Base-by-base conservation (phyloP, 2,329 filamentous ascomycete species). In the Cladosporium sp. region DNA sequence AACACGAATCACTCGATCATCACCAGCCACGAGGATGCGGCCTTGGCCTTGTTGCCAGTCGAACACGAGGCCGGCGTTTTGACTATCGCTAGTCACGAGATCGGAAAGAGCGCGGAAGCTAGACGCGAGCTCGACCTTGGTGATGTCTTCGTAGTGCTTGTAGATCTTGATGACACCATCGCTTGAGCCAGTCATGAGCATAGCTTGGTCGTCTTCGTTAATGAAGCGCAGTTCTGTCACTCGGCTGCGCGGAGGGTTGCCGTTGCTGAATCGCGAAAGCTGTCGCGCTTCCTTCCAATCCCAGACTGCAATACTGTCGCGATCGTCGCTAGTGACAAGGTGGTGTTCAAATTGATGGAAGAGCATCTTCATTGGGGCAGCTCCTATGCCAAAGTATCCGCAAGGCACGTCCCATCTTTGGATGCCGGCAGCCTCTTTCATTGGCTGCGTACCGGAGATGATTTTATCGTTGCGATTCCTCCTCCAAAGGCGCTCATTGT, bases 21-120 rank as follows among this genome's bases (percentile, higher is more conserved):
- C 93, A 38, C 93, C 93, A 9, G 93, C 93, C 27, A 97, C 93
- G n/a, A 98, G 78, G 7, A 95, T 85, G 53, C 89, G 88, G 7
- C 93, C 93, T 59, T 89, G 88, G n/a, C 94, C 91, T 71, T 98
- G 93, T 67, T 97, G 92, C 93, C 93, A 98, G 67, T 98, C 92
- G 65, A 97, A 94, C 20, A 97, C 92, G 70, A 98, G 85, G 18
- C 93, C 93, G 1, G 91, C 91, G 67, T 95, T 95, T 62, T 91
- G 86, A 30, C 60, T 60, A 62, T 92, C 95, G 67, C 88, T 95
- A 3, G 91, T 89, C 5, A 97, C 86, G 65, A 97, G 86, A 69
- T 98, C 89, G 11, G 89, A 95, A 52, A 98, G 72, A 4, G 93
- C 93, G 40, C 93, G 83, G 82, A 94, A 97, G 15, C 89, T 82